phyloP scores from a whole-genome alignment of 2,329 filamentous ascomycete species.

The Domatiomyces catenatus region DNA sequence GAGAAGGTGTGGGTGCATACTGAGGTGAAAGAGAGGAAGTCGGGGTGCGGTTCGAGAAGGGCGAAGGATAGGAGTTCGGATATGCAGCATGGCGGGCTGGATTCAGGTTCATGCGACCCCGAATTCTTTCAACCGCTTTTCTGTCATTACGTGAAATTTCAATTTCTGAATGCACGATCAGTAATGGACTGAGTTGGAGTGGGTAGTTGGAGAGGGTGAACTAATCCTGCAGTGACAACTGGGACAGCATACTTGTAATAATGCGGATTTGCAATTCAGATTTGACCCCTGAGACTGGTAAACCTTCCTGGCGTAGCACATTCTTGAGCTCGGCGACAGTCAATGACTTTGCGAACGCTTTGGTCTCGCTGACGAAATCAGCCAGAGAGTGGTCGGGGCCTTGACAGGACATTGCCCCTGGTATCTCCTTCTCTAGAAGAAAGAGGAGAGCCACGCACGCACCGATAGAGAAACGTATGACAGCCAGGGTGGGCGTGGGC shows the following conservation, averaged over 20 bases:
- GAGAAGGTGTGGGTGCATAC: slow-evolving; percentile 10
- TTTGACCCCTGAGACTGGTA: slow-evolving; percentile 74
- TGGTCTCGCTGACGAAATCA: slow-evolving; percentile 7
- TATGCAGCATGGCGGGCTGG: slow-evolving; percentile 6
- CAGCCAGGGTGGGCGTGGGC: background rate
- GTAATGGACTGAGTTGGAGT: slow-evolving; percentile 7
- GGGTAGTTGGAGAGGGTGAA: background rate
- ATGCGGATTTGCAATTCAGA: slow-evolving; percentile 65
- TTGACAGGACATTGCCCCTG: background rate
- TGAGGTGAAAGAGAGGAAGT: slow-evolving; percentile 14
- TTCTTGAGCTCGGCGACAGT: slow-evolving; percentile 55
- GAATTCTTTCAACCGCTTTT: slow-evolving; percentile 8
- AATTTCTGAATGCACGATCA: slow-evolving; percentile 12
- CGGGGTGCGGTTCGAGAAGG: slow-evolving; percentile 14
- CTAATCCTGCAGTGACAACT: slow-evolving; percentile 4
- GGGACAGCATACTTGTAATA: slow-evolving; percentile 48
- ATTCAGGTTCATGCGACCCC: slow-evolving; percentile 9
- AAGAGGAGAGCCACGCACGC: background rate
- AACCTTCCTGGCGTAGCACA: slow-evolving; percentile 58
- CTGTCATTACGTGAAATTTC: slow-evolving; percentile 13
- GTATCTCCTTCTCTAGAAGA: background rate
- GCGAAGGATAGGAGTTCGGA: slow-evolving; percentile 10
- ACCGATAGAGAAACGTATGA: background rate
- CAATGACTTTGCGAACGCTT: slow-evolving; percentile 37
- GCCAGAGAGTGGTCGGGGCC: background rate